Percentiles rank a stretch among this genome's conserved stretches.
phyloP scores from a whole-genome alignment of 371 early-diverging fungal species.

The Funneliformis caledonium region DNA sequence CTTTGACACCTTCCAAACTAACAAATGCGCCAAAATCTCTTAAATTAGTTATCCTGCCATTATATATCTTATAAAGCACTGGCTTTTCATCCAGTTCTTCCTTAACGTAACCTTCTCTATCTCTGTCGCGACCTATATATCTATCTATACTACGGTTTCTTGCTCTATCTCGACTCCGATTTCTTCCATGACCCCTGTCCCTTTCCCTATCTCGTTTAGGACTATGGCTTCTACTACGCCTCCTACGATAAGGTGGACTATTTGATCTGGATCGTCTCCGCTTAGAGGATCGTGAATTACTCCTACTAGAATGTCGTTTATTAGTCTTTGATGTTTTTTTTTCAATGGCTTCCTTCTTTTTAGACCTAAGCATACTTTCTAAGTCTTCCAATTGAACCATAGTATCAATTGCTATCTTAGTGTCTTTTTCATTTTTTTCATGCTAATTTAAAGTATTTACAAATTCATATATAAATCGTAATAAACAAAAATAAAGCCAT shows the following conservation, averaged over 20 bases:
- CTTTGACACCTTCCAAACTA: slow-evolving; percentile 76
- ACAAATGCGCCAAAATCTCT: slow-evolving; percentile 95
- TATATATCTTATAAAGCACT: slow-evolving; percentile 88
- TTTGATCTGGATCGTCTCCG: slow-evolving; percentile 12
- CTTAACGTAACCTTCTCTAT: slow-evolving; percentile 30
- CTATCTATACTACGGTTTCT: slow-evolving; percentile 50
- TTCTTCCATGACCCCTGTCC: slow-evolving; percentile 36
- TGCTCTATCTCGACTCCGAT: slow-evolving; percentile 46
- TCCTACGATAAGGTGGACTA: slow-evolving; percentile 38
- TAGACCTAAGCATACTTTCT: slow-evolving; percentile 41
- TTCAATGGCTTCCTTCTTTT: slow-evolving; percentile 43
- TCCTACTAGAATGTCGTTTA: slow-evolving; percentile 37
- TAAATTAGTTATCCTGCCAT: slow-evolving; percentile 76
- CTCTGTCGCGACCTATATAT: slow-evolving; percentile 41
- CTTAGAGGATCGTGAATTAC: slow-evolving; percentile 25
- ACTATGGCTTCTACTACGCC: not conserved
- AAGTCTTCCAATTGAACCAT: slow-evolving; percentile 64
- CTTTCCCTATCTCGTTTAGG: slow-evolving; percentile 39
- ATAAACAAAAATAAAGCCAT: not conserved
- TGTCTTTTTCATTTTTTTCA: slow-evolving; percentile 45
- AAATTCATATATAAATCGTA: not conserved
- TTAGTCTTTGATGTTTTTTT: slow-evolving; percentile 33
- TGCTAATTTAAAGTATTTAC: slow-evolving; percentile 39
- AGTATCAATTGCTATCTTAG: slow-evolving; percentile 56
- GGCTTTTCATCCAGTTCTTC: slow-evolving; percentile 70